Percentiles rank a stretch among this genome's conserved stretches.
These are phyloP conservation scores for Hypoxylon sp. DNA, from an alignment of 2,329 filamentous ascomycete species.

Conservation along the genomic window DNA sequence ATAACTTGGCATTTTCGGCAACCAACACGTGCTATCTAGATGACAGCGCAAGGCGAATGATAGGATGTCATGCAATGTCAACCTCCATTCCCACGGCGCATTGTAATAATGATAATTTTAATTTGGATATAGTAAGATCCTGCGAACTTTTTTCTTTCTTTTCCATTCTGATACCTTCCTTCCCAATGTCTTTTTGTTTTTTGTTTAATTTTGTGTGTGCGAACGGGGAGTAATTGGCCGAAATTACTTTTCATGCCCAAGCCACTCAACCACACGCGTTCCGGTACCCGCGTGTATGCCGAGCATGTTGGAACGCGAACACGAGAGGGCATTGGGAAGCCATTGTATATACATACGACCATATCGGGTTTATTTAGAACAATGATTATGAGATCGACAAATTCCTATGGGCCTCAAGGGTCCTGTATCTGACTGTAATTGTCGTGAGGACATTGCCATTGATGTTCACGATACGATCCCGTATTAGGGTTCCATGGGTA, in stretches of 20 bases:
- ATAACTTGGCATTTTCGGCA: slow-evolving; percentile 12
- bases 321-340: slow-evolving; percentile 22
- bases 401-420: neutral
- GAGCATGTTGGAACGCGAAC: slow-evolving; percentile 35
- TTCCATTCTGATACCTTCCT: neutral
- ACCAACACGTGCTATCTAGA: neutral
- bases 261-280: slow-evolving; percentile 37
- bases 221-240: slow-evolving; percentile 32
- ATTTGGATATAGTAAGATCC: slow-evolving; percentile 28
- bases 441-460: slow-evolving; percentile 9
- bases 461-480: slow-evolving; percentile 18
- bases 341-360: slow-evolving; percentile 22
- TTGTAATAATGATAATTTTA: slow-evolving; percentile 35
- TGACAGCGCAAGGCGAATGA: slow-evolving; percentile 4
- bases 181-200: slow-evolving; percentile 18
- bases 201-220: slow-evolving; percentile 38
- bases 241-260: slow-evolving; percentile 43
- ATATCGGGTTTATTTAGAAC: slow-evolving; percentile 9
- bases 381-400: slow-evolving; percentile 7
- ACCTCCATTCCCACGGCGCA: slow-evolving; percentile 32
- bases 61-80: slow-evolving; percentile 42
- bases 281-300: slow-evolving; percentile 7
- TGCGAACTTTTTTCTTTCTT: slow-evolving; percentile 22
- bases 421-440: slow-evolving; percentile 20
- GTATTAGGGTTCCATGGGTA: slow-evolving; percentile 43